phyloP scores from a whole-genome alignment of 164 flowering plant species.

The Aristolochia fimbriata region DNA sequence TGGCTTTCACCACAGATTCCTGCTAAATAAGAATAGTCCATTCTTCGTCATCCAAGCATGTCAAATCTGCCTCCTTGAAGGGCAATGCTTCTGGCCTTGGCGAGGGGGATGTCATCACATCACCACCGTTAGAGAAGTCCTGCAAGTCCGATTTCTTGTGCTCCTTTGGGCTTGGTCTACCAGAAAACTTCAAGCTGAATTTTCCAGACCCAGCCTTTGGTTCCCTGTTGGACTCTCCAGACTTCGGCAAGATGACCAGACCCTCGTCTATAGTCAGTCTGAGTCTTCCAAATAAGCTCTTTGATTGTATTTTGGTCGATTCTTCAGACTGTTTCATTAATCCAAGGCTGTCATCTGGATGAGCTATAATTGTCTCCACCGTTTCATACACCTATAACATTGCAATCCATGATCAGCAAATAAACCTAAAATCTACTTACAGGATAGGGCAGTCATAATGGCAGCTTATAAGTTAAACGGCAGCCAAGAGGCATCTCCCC shows the following conservation, averaged over 20 bases:
- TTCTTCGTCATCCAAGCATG: not conserved
- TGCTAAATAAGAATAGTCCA: not conserved
- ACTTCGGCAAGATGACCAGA: slow-evolving; percentile 33
- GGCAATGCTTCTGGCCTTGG: slow-evolving; percentile 59
- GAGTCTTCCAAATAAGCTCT: slow-evolving; percentile 36
- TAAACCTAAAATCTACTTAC: not conserved
- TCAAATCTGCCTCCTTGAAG: slow-evolving; percentile 7
- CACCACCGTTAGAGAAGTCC: slow-evolving; percentile 36
- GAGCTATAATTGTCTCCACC: slow-evolving; percentile 52
- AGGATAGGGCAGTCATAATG: not conserved
- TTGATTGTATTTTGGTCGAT: slow-evolving; percentile 31
- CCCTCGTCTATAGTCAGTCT: slow-evolving; percentile 41
- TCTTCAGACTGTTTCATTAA: slow-evolving; percentile 52
- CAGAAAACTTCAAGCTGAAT: slow-evolving; percentile 51
- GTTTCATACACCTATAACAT: slow-evolving; percentile 67
- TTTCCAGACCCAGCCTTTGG: slow-evolving; percentile 46
- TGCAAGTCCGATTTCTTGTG: slow-evolving; percentile 4
- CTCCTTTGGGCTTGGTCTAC: slow-evolving; percentile 26
- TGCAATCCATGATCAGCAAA: not conserved
- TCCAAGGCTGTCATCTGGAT: slow-evolving; percentile 57
- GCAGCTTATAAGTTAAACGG: not conserved
- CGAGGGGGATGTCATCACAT: slow-evolving; percentile 51
- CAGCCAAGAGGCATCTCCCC: not conserved
- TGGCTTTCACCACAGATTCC: not conserved
- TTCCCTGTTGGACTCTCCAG: slow-evolving; percentile 44